Conservation (phyloP, 2,329 filamentous ascomycete genomes). For the Xylaria sp. region DNA sequence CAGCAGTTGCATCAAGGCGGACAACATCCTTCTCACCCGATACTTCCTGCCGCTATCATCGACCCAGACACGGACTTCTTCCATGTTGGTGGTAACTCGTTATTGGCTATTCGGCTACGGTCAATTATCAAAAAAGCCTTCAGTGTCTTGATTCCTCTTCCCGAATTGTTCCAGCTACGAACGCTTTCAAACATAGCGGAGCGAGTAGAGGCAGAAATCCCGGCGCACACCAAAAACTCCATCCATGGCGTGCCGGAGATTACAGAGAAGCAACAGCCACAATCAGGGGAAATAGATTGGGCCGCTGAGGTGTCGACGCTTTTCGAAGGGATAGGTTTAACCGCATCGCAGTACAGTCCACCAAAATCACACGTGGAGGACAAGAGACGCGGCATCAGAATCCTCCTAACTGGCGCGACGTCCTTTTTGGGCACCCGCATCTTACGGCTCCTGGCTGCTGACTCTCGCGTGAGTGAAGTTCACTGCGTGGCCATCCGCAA, state of each 20-base stretch:
- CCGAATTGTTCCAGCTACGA: conserved; percentile 51
- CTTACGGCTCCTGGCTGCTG: conserved; percentile 6
- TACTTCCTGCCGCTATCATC: too few relatives aligned
- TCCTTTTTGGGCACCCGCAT: conserved; percentile 27
- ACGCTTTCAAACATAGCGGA: not conserved
- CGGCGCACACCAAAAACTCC: too few relatives aligned
- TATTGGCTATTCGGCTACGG: conserved; percentile 55
- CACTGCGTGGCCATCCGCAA: conserved; percentile 15
- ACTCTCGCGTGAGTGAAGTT: not conserved
- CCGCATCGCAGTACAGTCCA: not conserved
- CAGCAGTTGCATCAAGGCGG: fast-evolving
- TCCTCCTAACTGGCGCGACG: conserved; percentile 30
- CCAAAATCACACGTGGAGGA: not conserved
- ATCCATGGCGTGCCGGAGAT: too few relatives aligned
- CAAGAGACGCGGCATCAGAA: not conserved
- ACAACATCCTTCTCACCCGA: too few relatives aligned
- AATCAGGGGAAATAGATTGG: conserved; percentile 11
- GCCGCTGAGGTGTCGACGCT: conserved; percentile 18
- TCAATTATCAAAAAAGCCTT: conserved; percentile 50
- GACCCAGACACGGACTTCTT: conserved; percentile 54
- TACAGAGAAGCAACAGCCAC: too few relatives aligned
- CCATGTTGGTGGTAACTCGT: conserved; percentile 55
- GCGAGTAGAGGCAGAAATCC: not conserved
- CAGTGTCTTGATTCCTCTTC: conserved; percentile 17
- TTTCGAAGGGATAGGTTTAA: too few relatives aligned